phyloP scores from a whole-genome alignment of 2,329 filamentous ascomycete species.

The Pleurostoma richardsiae region DNA sequence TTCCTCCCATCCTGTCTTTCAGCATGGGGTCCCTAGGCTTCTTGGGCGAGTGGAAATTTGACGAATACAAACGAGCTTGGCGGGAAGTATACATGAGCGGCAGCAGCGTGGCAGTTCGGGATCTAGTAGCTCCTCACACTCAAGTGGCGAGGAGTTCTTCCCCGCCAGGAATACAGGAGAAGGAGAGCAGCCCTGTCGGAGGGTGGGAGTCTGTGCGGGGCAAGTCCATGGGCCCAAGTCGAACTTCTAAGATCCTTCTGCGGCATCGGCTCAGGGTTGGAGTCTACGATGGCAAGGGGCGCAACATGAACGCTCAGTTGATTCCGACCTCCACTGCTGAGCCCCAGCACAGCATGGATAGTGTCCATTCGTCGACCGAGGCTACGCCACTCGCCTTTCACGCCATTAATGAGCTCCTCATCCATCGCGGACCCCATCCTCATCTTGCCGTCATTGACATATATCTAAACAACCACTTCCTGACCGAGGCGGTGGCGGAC shows the following conservation, averaged over 20 bases:
- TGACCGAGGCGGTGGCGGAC: conserved; percentile 92
- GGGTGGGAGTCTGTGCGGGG: conserved; percentile 72
- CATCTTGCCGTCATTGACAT: conserved; percentile 92
- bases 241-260: conserved; percentile 76
- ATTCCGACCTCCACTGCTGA: conserved; percentile 41
- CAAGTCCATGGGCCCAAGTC: conserved; percentile 71
- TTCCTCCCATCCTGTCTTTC: conserved; percentile 89
- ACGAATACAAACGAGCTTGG: conserved; percentile 87
- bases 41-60: conserved; percentile 93
- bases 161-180: conserved; percentile 8
- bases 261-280: conserved; percentile 84
- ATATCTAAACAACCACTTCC: conserved; percentile 79
- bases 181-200: conserved; percentile 8
- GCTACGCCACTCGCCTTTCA: conserved; percentile 32
- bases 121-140: conserved; percentile 32
- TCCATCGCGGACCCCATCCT: conserved; percentile 85
- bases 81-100: conserved; percentile 85
- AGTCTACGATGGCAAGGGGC: conserved; percentile 67
- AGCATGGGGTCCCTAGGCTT: conserved; percentile 97
- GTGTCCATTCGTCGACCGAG: conserved; percentile 4
- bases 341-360: conserved; percentile 24
- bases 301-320: conserved; percentile 49
- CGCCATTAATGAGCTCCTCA: conserved; percentile 92
- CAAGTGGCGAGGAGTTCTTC: conserved; percentile 24
- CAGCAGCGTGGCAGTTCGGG: conserved; percentile 44